A percentile compares a stretch with the other conserved stretches of the same genome.
phyloP scores from a whole-genome alignment of 2,329 filamentous ascomycete species.

The Dothistroma pini region DNA sequence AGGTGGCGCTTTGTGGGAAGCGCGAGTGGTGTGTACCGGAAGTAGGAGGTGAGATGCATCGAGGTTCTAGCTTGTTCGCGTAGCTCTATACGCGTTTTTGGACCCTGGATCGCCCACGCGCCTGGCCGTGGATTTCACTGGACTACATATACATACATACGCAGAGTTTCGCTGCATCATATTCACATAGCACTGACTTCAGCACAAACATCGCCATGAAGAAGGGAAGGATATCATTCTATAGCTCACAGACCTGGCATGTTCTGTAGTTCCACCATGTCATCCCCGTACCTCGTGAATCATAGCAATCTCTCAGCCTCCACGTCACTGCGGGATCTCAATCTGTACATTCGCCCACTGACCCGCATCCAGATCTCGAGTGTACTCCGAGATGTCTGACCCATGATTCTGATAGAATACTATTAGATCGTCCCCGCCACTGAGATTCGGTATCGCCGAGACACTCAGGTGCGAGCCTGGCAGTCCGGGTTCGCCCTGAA shows the following conservation, averaged over 20 bases:
- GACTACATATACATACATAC: too few relatives aligned
- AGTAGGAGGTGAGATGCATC: too few relatives aligned
- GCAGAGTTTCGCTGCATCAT: neutral
- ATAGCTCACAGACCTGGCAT: neutral
- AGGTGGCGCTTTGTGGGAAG: neutral
- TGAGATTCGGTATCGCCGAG: constrained; percentile 34
- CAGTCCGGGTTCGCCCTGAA: constrained; percentile 36
- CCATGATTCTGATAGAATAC: constrained; percentile 35
- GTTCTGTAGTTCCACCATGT: neutral
- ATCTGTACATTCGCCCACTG: constrained; percentile 28
- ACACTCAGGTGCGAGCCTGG: constrained; percentile 41
- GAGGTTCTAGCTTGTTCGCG: too few relatives aligned
- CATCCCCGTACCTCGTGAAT: neutral
- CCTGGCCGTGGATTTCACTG: too few relatives aligned
- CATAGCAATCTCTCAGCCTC: neutral
- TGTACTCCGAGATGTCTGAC: constrained; percentile 30
- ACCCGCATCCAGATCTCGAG: constrained; percentile 31
- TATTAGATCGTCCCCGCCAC: constrained; percentile 30
- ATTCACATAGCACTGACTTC: too few relatives aligned
- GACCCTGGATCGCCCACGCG: too few relatives aligned
- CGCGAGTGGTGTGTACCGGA: neutral
- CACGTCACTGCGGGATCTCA: constrained; percentile 13
- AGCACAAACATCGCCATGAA: too few relatives aligned
- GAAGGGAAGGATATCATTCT: neutral
- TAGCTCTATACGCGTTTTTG: too few relatives aligned